Base-by-base conservation (phyloP, 192 early-diverging fungal species). In the Backusella tarrabulga region DNA sequence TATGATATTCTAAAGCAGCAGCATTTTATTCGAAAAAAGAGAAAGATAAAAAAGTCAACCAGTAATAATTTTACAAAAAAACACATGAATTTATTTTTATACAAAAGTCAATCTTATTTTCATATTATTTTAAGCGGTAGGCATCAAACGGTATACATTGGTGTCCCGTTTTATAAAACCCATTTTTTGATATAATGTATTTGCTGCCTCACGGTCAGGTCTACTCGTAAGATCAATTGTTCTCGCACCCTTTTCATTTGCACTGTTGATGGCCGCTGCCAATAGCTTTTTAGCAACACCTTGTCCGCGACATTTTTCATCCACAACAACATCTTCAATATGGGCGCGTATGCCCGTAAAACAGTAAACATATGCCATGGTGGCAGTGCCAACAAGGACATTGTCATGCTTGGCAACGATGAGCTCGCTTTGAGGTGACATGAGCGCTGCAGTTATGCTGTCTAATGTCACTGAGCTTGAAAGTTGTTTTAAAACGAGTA, bases 261-360 rank as follows among this genome's bases (percentile, higher is more conserved):
- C 74, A 23, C 60, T 41, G 2, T 74, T 12, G 40, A 84, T 76
- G 17, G 83, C 81, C 19, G 82, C 83, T 12, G 66, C 3, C 0
- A 88, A 17, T 11, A 88, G 42, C 0, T 50, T 75, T 6, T 76
- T 74, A 0, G 81, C 87, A 14, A 86, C 35, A 1, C 87, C 87
- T 38, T 79, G 40, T 1, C 83, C 80, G 6, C 85, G 83, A 32
- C 75, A 81, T 26, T 42, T 41, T 4, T 34, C 19, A 17, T 72
- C 73, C 6, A 88, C 85, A 2, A 88, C 76, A 0, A 88, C 78
- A 38, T 88, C 87, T 38, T 88, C 87, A 73, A 88, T 86, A 74
- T 88, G 87, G 0, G 83, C 85, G 29, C 87, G 82, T 17, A 79
- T 67, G 4, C 82, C 84, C 56, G 84, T 88, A 14, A 85, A 38